These are phyloP conservation scores for Hypoxylon lienhwacheense DNA, from an alignment of 495 filamentous ascomycete species.

Conservation along the genomic window DNA sequence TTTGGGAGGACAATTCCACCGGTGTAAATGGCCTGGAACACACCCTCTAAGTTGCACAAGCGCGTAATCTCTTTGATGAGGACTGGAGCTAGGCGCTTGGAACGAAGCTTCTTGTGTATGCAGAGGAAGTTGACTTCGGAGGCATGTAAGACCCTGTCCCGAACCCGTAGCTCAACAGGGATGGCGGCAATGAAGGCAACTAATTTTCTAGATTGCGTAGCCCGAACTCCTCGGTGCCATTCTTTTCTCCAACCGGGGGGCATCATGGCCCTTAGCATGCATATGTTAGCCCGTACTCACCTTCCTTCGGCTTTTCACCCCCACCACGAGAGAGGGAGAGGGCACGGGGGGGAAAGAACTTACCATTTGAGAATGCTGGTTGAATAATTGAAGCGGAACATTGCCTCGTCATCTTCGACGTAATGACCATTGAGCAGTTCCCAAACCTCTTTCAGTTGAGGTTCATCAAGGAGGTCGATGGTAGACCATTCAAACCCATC, in stretches of 20 bases:
- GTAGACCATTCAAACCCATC: conserved; percentile 93
- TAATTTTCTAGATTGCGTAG: conserved; percentile 72
- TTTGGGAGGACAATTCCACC: conserved; percentile 86
- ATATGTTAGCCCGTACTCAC: conserved; percentile 31
- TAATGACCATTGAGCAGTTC: conserved; percentile 89
- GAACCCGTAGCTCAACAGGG: conserved; percentile 78
- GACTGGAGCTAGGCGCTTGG: conserved; percentile 86
- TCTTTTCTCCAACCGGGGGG: conserved; percentile 93
- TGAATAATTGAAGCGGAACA: conserved; percentile 97
- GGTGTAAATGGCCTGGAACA: conserved; percentile 95
- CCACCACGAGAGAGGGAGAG: not conserved
- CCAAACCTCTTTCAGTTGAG: conserved; percentile 75
- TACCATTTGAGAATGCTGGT: conserved; percentile 85
- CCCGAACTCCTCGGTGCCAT: conserved; percentile 94
- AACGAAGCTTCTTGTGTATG: conserved; percentile 94
- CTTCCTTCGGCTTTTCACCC: not conserved
- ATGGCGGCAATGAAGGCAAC: conserved; percentile 95
- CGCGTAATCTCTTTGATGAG: conserved; percentile 97
- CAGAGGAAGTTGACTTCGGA: conserved; percentile 98
- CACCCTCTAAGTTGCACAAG: conserved; percentile 75
- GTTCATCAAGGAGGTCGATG: conserved; percentile 70
- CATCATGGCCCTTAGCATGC: conserved; percentile 73
- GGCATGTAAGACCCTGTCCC: conserved; percentile 69
- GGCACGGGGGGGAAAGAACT: conserved; percentile 16
- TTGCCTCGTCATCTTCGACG: conserved; percentile 92